Conservation (phyloP, 1,284 basidiomycete genomes). For the Sporisorium iseilematis-ciliati region DNA sequence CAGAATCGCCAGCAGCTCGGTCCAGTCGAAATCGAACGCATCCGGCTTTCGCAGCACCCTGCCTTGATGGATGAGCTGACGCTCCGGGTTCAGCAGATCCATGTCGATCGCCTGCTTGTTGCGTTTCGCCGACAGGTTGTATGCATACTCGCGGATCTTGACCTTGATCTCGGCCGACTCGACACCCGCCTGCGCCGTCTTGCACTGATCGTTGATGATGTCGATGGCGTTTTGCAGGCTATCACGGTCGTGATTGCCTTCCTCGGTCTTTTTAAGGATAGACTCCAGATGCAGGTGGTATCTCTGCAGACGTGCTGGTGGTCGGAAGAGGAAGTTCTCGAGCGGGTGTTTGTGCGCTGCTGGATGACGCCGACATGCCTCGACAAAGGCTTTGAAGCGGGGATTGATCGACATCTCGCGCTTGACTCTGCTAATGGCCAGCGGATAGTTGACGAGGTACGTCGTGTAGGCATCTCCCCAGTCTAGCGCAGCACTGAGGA, state of each 20-base stretch:
- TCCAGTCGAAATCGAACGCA: conserved; percentile 67
- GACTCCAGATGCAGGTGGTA: conserved; percentile 89
- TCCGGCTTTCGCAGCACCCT: conserved; percentile 64
- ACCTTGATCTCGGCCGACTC: conserved; percentile 63
- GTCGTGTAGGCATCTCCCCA: conserved; percentile 87
- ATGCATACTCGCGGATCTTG: conserved; percentile 62
- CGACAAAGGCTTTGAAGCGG: conserved; percentile 86
- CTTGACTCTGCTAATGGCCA: conserved; percentile 86
- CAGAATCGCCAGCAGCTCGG: conserved; percentile 63
- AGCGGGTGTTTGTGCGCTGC: conserved; percentile 84
- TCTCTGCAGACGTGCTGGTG: conserved; percentile 87
- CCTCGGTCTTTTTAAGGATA: conserved; percentile 74
- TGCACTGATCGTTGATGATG: conserved; percentile 67
- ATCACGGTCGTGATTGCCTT: conserved; percentile 55
- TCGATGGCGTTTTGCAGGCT: conserved; percentile 60
- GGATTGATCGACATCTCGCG: conserved; percentile 85
- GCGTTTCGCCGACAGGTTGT: conserved; percentile 58
- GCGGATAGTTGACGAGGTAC: conserved; percentile 86
- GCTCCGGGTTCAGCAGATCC: conserved; percentile 60
- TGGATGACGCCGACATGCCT: conserved; percentile 79
- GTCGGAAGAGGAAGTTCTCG: conserved; percentile 86
- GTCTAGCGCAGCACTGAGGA: conserved; percentile 86
- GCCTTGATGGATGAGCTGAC: conserved; percentile 62
- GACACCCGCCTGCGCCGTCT: conserved; percentile 62
- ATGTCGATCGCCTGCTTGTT: conserved; percentile 58